Evolutionary conservation across 2,329 filamentous ascomycete genomes (phyloP), one percentile per base, ranked within the genome.

Genomic region (Phoma sp.): DNA sequence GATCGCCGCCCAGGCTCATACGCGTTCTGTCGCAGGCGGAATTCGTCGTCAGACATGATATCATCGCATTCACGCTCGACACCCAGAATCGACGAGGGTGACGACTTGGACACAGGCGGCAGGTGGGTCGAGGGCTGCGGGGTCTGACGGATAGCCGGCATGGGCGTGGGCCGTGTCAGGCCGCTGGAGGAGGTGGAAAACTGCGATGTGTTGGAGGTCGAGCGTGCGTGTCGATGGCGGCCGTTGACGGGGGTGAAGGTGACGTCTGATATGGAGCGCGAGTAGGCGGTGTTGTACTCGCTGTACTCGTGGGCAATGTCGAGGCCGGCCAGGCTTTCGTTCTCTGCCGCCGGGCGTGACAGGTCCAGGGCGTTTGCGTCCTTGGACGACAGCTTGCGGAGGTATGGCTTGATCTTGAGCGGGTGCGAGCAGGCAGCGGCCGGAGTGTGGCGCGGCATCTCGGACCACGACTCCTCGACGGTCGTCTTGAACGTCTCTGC

Each of bases 141-240:
- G 3, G 79, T 80, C 62, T 84, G 83, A 47, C 82, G 81, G 77
- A 85, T 81, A 1, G 82, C 79, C 62, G 84, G 81, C 46, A 83
- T 78, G 27, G 79, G 79, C 24, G 78, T 80, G 2, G 81, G 80
- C 29, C 79, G 78, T 54, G 76, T 78, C 57, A 78, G 76, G 58
- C 77, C 79, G 59, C 77, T 79, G 4, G 82, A 81, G 38, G 76
- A 76, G 5, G 75, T 80, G 6, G 82, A 85, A 61, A 80, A 78
- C 58, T 84, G 80, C 29, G 84, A 84, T 6, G 78, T 80, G 58
- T 80, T 82, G 59, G 83, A 86, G 12, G 78, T 81, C 22, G 82
- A 83, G 57, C 84, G 79, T 38, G 55, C 68, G 66, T 86, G 83
- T 37, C 76, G 74, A 39, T 76, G 73, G 38, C 76, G 73, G 57